Conservation (phyloP, 345 rosid genomes). For the Eutrema heterophyllum region DNA sequence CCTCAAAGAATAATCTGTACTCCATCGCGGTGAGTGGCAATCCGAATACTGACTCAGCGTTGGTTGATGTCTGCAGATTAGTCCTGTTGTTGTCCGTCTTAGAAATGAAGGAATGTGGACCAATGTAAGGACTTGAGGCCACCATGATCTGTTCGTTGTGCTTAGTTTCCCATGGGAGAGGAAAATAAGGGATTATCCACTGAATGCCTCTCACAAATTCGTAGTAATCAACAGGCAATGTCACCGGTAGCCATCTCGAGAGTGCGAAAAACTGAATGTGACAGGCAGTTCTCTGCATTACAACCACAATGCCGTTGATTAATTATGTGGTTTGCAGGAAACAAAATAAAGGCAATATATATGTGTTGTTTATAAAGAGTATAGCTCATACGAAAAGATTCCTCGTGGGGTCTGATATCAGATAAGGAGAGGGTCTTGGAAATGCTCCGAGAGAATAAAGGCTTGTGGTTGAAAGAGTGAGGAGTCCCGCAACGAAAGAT, state of each 20-base stretch:
- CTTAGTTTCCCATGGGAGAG: conserved; percentile 86
- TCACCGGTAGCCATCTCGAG: conserved; percentile 72
- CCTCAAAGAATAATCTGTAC: conserved; percentile 75
- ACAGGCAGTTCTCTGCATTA: conserved; percentile 69
- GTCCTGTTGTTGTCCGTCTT: conserved; percentile 16
- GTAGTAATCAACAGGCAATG: conserved; percentile 65
- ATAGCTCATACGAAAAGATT: conserved; percentile 63
- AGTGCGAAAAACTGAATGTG: conserved; percentile 90
- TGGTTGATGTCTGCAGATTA: conserved; percentile 24
- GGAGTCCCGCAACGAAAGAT: conserved; percentile 58
- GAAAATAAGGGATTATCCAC: conserved; percentile 88
- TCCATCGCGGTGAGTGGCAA: conserved; percentile 72
- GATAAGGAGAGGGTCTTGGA: conserved; percentile 47
- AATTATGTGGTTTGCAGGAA: not conserved
- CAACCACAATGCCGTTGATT: not conserved
- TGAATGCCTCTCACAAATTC: conserved; percentile 66
- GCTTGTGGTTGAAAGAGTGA: conserved; percentile 73
- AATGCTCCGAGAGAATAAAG: conserved; percentile 70
- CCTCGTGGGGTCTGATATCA: conserved; percentile 66
- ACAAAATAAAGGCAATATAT: not conserved
- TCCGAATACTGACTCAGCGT: conserved; percentile 51
- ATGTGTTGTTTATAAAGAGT: too few species aligned
- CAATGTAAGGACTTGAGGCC: conserved; percentile 43
- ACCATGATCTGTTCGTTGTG: conserved; percentile 49
- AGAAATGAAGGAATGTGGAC: conserved; percentile 41